Evolutionary conservation across 176 grass and related monocot species (phyloP).

Genomic region (Hordeum marinum): DNA sequence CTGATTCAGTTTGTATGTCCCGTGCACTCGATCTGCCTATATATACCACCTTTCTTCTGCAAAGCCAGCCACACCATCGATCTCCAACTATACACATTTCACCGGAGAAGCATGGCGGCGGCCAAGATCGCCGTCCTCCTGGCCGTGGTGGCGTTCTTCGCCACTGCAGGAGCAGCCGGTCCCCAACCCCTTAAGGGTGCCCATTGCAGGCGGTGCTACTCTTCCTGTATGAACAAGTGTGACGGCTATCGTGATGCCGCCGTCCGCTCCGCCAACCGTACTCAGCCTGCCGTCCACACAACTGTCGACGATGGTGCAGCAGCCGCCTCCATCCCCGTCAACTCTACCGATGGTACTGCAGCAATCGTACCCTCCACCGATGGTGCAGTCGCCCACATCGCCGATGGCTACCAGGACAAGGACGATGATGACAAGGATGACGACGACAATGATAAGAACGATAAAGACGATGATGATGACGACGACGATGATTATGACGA

Average conservation of each 20-base stretch:
- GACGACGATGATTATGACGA: neutral
- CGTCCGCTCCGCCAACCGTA: neutral
- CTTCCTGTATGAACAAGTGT: slow-evolving; percentile 20
- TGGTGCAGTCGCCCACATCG: neutral
- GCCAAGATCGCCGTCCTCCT: slow-evolving; percentile 18
- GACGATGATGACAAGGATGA: neutral
- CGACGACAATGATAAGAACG: too few relatives aligned
- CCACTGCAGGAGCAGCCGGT: neutral
- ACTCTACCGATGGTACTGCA: neutral
- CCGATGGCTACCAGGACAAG: slow-evolving; percentile 27
- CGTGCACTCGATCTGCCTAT: neutral
- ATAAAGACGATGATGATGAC: neutral
- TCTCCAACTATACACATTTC: neutral
- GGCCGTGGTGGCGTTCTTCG: neutral
- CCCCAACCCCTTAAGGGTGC: neutral
- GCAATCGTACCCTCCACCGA: neutral
- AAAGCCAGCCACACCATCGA: slow-evolving; percentile 7
- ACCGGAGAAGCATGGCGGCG: neutral
- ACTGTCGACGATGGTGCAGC: neutral
- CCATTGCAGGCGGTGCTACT: slow-evolving; percentile 24
- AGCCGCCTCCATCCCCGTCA: neutral
- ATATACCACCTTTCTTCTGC: neutral
- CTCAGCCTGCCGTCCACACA: neutral
- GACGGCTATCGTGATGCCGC: neutral
- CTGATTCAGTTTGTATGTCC: neutral